phyloP scores from a whole-genome alignment of 164 flowering plant species.

The Macadamia integrifolia region DNA sequence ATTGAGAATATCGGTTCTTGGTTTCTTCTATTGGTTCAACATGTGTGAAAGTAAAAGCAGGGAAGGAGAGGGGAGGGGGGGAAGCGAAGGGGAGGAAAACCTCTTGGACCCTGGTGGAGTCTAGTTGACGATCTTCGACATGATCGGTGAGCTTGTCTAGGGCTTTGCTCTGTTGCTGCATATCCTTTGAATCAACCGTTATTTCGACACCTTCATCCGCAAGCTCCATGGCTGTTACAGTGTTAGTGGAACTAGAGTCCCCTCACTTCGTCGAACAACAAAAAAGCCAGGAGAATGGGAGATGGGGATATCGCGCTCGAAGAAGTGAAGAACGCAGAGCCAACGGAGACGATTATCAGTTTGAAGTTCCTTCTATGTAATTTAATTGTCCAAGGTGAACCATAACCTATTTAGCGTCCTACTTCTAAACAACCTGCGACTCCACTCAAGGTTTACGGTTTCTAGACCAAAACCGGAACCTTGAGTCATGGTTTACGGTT shows the following conservation, averaged over 20 bases:
- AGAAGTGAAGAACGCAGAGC: too few species aligned
- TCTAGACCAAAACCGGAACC: too few species aligned
- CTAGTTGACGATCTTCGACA: constrained; percentile 97
- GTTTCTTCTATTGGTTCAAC: neutral
- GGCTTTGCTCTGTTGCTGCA: constrained; percentile 97
- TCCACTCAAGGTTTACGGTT: too few species aligned
- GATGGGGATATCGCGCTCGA: too few species aligned
- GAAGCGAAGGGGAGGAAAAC: constrained; percentile 20
- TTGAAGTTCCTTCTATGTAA: too few species aligned
- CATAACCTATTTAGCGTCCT: too few species aligned
- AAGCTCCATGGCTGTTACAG: constrained; percentile 35
- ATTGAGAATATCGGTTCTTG: neutral
- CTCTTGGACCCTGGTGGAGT: constrained; percentile 85
- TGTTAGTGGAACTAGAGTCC: neutral
- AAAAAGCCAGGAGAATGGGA: too few species aligned
- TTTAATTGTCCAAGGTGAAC: too few species aligned
- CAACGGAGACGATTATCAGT: too few species aligned
- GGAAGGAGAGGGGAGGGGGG: neutral
- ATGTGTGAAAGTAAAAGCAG: neutral
- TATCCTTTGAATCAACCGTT: constrained; percentile 75
- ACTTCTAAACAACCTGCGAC: too few species aligned
- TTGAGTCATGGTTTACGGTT: too few species aligned
- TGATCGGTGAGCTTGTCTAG: constrained; percentile 96
- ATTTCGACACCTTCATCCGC: constrained; percentile 60
- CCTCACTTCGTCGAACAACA: neutral